phyloP scores from a whole-genome alignment of 768 basidiomycete species.

The Tricholoma furcatifolium region DNA sequence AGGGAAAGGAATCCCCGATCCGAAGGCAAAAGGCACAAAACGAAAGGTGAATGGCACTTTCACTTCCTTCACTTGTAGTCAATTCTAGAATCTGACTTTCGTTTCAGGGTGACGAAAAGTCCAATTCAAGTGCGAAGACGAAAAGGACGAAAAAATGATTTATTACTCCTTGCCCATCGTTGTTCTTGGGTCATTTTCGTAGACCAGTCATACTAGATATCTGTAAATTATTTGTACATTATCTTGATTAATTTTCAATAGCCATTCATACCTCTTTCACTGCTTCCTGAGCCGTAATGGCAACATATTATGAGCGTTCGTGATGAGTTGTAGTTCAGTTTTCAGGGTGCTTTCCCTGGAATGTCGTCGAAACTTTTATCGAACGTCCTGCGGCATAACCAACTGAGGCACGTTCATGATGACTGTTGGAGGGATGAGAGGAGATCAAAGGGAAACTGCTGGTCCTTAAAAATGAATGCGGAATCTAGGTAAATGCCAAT shows the following conservation, averaged over 20 bases:
- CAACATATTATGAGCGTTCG: too few species aligned
- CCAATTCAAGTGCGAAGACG: conserved; percentile 34
- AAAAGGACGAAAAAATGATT: conserved; percentile 37
- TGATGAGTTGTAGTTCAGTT: too few species aligned
- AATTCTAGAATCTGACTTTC: neutral
- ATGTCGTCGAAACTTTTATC: too few species aligned
- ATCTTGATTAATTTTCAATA: neutral
- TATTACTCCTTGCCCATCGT: neutral
- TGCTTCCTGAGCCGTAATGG: too few species aligned
- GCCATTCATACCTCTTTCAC: too few species aligned
- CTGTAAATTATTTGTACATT: conserved; percentile 13
- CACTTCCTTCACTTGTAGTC: neutral
- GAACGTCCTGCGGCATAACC: too few species aligned
- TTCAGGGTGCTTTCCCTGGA: too few species aligned
- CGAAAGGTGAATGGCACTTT: conserved; percentile 40
- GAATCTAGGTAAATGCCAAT: too few species aligned
- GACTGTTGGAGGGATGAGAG: too few species aligned
- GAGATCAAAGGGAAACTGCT: too few species aligned
- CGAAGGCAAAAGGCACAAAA: conserved; percentile 41
- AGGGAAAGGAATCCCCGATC: conserved; percentile 34
- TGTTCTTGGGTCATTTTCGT: neutral
- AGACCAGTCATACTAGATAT: neutral
- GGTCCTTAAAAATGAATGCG: too few species aligned
- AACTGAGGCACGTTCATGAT: too few species aligned
- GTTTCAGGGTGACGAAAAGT: conserved; percentile 39